These are phyloP conservation scores for Hanseniaspora gamundiae DNA, from an alignment of 1,139 yeast species.

Conservation along the genomic window DNA sequence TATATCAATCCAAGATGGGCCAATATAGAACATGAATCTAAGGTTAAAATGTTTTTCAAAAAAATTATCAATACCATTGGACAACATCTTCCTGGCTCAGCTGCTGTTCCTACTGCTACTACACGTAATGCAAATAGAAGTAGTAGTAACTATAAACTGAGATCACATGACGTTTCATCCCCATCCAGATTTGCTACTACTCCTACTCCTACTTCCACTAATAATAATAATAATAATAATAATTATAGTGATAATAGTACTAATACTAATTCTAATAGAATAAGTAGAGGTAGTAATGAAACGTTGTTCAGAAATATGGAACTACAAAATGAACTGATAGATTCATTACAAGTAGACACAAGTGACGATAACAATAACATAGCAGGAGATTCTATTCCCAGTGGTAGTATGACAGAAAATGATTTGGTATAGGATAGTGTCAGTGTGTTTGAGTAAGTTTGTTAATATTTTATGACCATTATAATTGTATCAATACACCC, in stretches of 20 bases:
- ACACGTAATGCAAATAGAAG: constrained; percentile 9
- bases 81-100: not conserved
- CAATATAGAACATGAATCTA: constrained; percentile 12
- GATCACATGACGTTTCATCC: constrained; percentile 1
- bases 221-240: not conserved
- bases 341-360: constrained; percentile 17
- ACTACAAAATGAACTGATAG: constrained; percentile 21
- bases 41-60: constrained; percentile 10
- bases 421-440: too few species aligned
- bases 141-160: constrained; percentile 1
- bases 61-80: constrained; percentile 2
- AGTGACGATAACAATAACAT: not conserved
- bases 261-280: not conserved
- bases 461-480: too few species aligned
- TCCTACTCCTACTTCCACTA: not conserved
- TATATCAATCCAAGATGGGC: constrained; percentile 15
- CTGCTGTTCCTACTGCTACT: constrained; percentile 2
- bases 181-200: too few species aligned
- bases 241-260: not conserved
- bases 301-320: constrained; percentile 22
- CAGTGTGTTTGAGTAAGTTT: too few species aligned
- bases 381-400: too few species aligned
- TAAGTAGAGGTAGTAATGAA: constrained; percentile 3
- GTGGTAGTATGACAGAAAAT: too few species aligned
- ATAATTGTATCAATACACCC: not conserved